Evolutionary conservation across 2,329 filamentous ascomycete species (phyloP), one percentile per base, ranked within the genome.

Genomic region (Cryphonectria parasitica): DNA sequence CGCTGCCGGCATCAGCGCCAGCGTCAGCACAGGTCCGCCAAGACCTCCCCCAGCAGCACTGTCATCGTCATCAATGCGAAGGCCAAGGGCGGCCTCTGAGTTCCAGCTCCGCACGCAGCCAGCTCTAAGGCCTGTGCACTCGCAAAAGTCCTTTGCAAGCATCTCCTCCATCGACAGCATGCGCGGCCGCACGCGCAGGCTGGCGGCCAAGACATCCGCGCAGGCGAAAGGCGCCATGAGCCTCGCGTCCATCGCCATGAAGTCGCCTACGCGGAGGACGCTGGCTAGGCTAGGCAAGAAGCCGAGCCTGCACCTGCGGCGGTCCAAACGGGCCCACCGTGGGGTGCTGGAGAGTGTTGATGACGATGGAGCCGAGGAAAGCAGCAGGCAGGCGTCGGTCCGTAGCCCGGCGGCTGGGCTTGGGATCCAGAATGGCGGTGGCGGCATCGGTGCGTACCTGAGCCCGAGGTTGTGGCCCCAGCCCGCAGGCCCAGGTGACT

Each of bases 81-180:
- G 43, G 25, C 63, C 41, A 19, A 43, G 63, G 13, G 41, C 63
- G 28, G 63, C 43, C 3, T 31, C 63, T 25, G 63, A 49, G n/a
- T 64, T 52, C 28, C n/a, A 63, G n/a, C 65, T 43, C 36, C 52
- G 36, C 34, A 41, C 22, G 28, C 52, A 66, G 60, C 70, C 70
- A 1, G 69, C 71, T 6, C 69, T 72, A 10, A 66, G 69, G 31
- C 71, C 67, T 19, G 65, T 66, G 17, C 52, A 68, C 19, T 72
- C 71, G 13, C 71, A 71, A 7, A 69, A 64, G 56, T 72, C 71
- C 17, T 66, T 72, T 22, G 68, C 66, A 7, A 70, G 68, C 62
- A 52, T 25, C 65, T 68, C 71, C n/a, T 71, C 68, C 1, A 64
- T 64, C n/a, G 68, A 70, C n/a, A 71, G 68, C n/a, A 62, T 72